Evolutionary conservation across 2,329 filamentous ascomycete genomes (phyloP).

Genomic region (Aureobasidium sp.): DNA sequence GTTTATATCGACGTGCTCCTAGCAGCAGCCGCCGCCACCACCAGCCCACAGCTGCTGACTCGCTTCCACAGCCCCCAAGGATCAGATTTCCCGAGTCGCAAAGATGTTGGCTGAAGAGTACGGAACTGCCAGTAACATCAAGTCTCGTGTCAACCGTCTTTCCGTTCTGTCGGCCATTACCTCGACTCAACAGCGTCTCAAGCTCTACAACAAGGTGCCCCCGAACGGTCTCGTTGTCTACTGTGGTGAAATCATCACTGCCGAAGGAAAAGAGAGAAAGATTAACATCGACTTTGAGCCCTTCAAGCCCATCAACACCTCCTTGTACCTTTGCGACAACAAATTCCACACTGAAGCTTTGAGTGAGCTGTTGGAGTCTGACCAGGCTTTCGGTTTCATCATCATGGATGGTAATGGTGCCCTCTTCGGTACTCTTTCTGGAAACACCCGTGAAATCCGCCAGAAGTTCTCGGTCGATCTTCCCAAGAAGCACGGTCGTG

Average conservation of each 20-base stretch:
- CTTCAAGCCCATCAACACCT: constrained; percentile 99
- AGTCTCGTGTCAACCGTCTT: constrained; percentile 97
- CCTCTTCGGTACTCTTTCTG: constrained; percentile 91
- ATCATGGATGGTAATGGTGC: constrained; percentile 99
- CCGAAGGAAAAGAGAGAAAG: constrained; percentile 97
- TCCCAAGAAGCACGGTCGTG: constrained; percentile 99
- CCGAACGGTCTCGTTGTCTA: constrained; percentile 97
- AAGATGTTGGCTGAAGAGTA: constrained; percentile 97
- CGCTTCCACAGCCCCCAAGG: constrained; percentile 70
- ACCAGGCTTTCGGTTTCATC: constrained; percentile 99
- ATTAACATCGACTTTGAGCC: constrained; percentile 99
- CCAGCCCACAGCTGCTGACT: constrained; percentile 21
- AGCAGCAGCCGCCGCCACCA: constrained; percentile 15
- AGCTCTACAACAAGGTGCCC: constrained; percentile 98
- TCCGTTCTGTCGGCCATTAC: constrained; percentile 98
- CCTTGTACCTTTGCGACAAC: constrained; percentile 98
- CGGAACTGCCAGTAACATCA: constrained; percentile 97
- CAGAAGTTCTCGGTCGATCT: constrained; percentile 99
- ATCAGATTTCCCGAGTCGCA: constrained; percentile 88
- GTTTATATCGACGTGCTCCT: constrained; percentile 30
- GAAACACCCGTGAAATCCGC: constrained; percentile 91
- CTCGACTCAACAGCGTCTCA: constrained; percentile 96
- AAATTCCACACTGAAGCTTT: constrained; percentile 98
- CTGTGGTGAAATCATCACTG: constrained; percentile 99
- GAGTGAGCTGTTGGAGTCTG: constrained; percentile 93